A percentile compares a stretch with the other conserved stretches of the same genome.
Conservation (phyloP, 164 flowering plant genomes). For the Magnolia officinalis region DNA sequence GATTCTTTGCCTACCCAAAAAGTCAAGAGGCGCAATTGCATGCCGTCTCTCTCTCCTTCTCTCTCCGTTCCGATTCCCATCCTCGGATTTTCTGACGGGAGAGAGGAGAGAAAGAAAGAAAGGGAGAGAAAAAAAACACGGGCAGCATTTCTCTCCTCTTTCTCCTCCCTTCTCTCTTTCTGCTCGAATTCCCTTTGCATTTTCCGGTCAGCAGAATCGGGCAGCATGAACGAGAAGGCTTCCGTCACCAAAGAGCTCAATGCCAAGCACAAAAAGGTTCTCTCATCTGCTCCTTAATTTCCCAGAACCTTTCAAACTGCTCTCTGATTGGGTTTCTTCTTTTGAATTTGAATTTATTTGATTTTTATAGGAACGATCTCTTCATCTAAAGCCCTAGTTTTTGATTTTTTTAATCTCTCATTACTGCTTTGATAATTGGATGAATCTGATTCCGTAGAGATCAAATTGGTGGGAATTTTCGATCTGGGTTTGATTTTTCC, state of each 20-base stretch:
- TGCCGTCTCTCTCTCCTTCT: neutral
- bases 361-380: neutral
- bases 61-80: neutral
- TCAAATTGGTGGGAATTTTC: neutral
- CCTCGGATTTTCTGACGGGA: neutral
- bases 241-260: conserved; percentile 52
- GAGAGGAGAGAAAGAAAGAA: neutral
- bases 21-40: neutral
- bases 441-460: neutral
- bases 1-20: neutral
- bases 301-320: neutral
- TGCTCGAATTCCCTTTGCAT: neutral
- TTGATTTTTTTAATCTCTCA: neutral
- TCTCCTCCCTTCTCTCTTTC: neutral
- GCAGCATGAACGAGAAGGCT: conserved; percentile 53
- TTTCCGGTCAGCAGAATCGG: neutral
- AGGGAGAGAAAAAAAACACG: neutral
- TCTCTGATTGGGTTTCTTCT: neutral
- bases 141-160: neutral
- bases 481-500: neutral
- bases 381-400: neutral
- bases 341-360: neutral
- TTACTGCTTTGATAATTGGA: neutral
- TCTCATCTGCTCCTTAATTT: neutral
- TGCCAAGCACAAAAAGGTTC: conserved; percentile 53